Conservation (phyloP, 768 basidiomycete genomes). For the Leccinum barrowsii region DNA sequence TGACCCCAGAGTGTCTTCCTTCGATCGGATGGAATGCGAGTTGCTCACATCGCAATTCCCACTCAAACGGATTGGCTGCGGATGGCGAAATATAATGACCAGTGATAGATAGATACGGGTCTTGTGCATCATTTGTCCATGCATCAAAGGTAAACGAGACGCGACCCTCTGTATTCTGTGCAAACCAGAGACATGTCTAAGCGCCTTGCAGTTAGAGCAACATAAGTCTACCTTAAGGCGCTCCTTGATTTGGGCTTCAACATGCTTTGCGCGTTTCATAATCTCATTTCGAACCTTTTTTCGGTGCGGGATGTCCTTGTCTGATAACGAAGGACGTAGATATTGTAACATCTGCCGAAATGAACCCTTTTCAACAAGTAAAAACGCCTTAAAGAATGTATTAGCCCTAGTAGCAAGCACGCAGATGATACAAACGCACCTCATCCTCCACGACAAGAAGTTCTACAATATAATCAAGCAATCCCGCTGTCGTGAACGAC, state of each 20-base stretch:
- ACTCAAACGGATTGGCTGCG: neutral
- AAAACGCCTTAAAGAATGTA: neutral
- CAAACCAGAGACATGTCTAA: no score
- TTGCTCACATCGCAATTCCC: neutral
- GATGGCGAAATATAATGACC: slow-evolving; percentile 13
- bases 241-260: neutral
- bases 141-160: slow-evolving; percentile 13
- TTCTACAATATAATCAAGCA: neutral
- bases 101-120: slow-evolving; percentile 17
- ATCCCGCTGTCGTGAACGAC: neutral
- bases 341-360: neutral
- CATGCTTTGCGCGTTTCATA: neutral
- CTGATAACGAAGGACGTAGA: neutral
- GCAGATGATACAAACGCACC: neutral
- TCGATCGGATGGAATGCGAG: neutral
- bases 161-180: neutral
- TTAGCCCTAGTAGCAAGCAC: neutral
- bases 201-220: no score
- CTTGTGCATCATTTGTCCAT: slow-evolving; percentile 13
- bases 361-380: neutral
- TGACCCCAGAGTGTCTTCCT: neutral
- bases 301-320: neutral
- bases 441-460: neutral
- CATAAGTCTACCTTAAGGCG: neutral
- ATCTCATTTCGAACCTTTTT: neutral